Evolutionary conservation across 139 green algal genomes (phyloP).

Genomic region (Mychonastes homosphaera): DNA sequence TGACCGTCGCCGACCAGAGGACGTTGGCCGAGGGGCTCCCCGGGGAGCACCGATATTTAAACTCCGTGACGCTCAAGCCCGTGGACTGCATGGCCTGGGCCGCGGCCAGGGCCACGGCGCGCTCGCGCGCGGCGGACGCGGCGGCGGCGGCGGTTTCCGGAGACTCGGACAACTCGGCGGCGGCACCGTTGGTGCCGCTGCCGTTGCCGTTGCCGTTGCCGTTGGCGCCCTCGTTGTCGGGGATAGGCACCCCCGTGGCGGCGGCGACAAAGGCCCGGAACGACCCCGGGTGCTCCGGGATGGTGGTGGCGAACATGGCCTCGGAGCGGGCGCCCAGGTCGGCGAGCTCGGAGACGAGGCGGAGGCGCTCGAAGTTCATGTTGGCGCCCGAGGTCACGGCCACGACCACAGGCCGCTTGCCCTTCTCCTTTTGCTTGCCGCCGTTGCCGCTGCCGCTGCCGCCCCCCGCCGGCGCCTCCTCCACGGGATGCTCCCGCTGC

Average conservation of each 20-base stretch:
- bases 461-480: too few species aligned
- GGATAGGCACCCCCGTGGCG: conserved; percentile 20
- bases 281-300: conserved; percentile 65
- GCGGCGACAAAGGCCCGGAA: conserved; percentile 57
- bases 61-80: conserved; percentile 69
- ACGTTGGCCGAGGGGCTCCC: conserved; percentile 41
- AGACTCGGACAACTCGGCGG: neutral
- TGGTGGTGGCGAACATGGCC: conserved; percentile 71
- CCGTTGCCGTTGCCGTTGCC: too few species aligned
- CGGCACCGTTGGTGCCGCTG: conserved; percentile 24
- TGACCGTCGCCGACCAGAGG: conserved; percentile 54
- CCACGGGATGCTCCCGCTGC: neutral
- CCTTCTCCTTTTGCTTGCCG: too few species aligned
- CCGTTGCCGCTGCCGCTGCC: conserved; percentile 40
- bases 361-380: conserved; percentile 96
- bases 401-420: too few species aligned
- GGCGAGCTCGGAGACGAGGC: conserved; percentile 87
- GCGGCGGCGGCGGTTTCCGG: too few species aligned
- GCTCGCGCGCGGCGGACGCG: too few species aligned
- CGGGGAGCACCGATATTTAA: conserved; percentile 82
- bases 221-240: too few species aligned
- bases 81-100: too few species aligned
- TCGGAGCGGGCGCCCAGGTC: conserved; percentile 64
- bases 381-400: conserved; percentile 68
- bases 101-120: too few species aligned